These are phyloP conservation scores for Trichoderma afroharzianum DNA, from an alignment of 2,329 filamentous ascomycete genomes.

Conservation along the genomic window DNA sequence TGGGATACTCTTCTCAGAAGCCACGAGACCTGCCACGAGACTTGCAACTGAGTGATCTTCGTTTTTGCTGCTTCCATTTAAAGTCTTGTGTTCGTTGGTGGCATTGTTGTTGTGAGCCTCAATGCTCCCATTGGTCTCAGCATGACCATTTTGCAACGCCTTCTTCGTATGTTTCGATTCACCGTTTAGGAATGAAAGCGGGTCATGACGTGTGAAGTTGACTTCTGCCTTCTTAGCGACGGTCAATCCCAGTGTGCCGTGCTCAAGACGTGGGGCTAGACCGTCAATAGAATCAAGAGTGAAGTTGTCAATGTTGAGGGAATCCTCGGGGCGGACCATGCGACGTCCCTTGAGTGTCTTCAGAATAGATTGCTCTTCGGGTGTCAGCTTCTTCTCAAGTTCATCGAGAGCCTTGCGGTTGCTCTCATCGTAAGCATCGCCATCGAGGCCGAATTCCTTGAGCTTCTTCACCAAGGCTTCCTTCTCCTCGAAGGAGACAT, in stretches of 20 bases:
- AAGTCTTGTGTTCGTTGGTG: background rate
- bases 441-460: background rate
- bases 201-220: background rate
- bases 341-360: slow-evolving; percentile 29
- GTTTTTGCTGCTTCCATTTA: background rate
- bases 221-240: background rate
- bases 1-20: background rate
- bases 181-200: background rate
- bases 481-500: slow-evolving; percentile 19
- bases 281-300: slow-evolving; percentile 26
- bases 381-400: slow-evolving; percentile 19
- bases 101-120: background rate
- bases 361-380: slow-evolving; percentile 27
- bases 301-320: slow-evolving; percentile 33
- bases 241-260: background rate
- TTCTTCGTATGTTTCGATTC: background rate
- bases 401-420: slow-evolving; percentile 2
- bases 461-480: slow-evolving; percentile 20
- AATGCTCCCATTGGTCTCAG: background rate
- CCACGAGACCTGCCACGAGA: background rate
- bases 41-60: background rate
- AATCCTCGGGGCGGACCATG: slow-evolving; percentile 31
- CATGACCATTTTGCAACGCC: background rate
- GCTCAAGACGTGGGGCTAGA: slow-evolving; percentile 19
- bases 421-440: background rate